These are phyloP conservation scores for Acer negundo DNA, from an alignment of 345 rosid species.

Conservation along the genomic window DNA sequence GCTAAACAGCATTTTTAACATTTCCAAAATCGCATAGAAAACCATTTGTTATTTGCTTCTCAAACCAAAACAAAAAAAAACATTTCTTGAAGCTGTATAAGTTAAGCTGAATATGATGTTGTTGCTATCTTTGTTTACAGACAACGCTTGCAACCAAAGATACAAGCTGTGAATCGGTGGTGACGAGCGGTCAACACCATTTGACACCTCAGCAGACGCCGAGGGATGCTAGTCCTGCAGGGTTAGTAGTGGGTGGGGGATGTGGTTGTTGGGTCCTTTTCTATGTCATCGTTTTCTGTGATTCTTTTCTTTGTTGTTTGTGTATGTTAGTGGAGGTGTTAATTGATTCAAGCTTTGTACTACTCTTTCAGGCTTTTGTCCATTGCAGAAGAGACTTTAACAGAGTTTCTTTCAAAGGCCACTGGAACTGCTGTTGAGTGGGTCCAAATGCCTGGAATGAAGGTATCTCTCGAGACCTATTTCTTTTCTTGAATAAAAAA, in stretches of 20 bases:
- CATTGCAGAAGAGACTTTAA: constrained; percentile 99
- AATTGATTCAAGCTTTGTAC: constrained; percentile 30
- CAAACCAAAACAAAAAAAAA: neutral
- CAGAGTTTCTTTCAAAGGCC: constrained; percentile 99
- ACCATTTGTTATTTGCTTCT: neutral
- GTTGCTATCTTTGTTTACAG: constrained; percentile 43
- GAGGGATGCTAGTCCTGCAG: constrained; percentile 99
- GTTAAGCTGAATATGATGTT: neutral
- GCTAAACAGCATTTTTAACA: neutral
- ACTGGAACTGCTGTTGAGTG: constrained; percentile 99
- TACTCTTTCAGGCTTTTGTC: constrained; percentile 81
- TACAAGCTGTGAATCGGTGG: constrained; percentile 98
- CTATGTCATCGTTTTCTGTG: constrained; percentile 31
- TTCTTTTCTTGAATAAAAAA: constrained; percentile 2
- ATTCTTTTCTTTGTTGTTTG: constrained; percentile 24
- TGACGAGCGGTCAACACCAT: constrained; percentile 97
- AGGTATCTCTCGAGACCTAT: constrained; percentile 49
- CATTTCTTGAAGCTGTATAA: neutral
- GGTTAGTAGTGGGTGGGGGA: constrained; percentile 66
- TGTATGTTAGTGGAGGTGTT: constrained; percentile 18
- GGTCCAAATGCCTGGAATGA: constrained; percentile 99
- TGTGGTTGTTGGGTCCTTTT: constrained; percentile 48
- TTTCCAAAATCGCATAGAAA: neutral
- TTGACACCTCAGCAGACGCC: constrained; percentile 95
- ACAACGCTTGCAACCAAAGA: constrained; percentile 91